phyloP scores from a whole-genome alignment of 805 yeast species.

The Zygoascus bituminiphila region DNA sequence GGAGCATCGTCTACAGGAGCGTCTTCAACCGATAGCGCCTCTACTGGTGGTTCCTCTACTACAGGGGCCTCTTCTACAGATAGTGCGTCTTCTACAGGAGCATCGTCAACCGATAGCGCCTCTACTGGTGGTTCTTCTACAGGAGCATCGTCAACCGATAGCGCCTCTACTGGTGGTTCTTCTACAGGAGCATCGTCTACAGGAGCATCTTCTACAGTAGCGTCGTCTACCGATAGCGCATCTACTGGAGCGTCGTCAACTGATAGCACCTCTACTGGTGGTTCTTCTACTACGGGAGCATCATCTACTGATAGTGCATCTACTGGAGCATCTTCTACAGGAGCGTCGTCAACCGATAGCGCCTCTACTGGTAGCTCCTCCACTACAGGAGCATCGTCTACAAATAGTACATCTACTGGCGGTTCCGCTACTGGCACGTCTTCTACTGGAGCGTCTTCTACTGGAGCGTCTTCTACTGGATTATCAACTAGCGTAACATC shows the following conservation, averaged over 20 bases:
- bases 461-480: neutral
- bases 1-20: neutral
- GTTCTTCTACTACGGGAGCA: neutral
- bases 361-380: conserved; percentile 3
- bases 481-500: neutral
- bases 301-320: neutral
- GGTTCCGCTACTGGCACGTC: neutral
- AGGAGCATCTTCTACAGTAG: neutral
- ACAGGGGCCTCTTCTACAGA: neutral
- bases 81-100: neutral
- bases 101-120: neutral
- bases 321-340: neutral
- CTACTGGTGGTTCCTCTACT: neutral
- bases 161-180: conserved; percentile 5
- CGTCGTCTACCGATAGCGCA: neutral
- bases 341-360: neutral
- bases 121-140: neutral
- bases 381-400: neutral
- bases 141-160: conserved; percentile 1
- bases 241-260: conserved; percentile 1
- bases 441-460: neutral
- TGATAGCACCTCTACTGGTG: neutral
- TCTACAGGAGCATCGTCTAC: neutral
- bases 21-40: neutral
- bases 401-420: neutral